A percentile compares a stretch with the other conserved stretches of the same genome.
Conservation (phyloP, 352 stramenopile species). For the Phytophthora cactorum region DNA sequence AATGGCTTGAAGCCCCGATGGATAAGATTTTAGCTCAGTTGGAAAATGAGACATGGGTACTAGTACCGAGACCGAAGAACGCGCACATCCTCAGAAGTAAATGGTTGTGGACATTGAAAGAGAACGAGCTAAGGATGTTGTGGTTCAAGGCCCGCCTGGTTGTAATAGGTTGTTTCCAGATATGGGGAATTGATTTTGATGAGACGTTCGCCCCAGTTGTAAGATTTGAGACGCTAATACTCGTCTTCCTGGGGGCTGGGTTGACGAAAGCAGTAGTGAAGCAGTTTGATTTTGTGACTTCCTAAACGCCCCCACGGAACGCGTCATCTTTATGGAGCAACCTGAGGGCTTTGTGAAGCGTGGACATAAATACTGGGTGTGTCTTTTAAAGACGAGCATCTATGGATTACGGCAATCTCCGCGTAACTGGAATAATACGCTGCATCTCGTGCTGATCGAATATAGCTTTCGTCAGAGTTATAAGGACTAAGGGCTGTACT, state of each 20-base stretch:
- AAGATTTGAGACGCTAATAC: slow-evolving; percentile 13
- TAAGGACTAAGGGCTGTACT: slow-evolving; percentile 18
- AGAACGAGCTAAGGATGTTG: slow-evolving; percentile 12
- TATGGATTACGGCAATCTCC: slow-evolving; percentile 11
- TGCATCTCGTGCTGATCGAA: slow-evolving; percentile 9
- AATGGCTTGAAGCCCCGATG: slow-evolving; percentile 16
- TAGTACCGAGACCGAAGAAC: slow-evolving; percentile 11
- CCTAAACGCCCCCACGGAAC: slow-evolving; percentile 8
- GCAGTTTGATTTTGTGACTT: slow-evolving; percentile 21
- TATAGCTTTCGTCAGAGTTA: neutral
- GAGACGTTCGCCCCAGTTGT: slow-evolving; percentile 16
- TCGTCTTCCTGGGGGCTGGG: slow-evolving; percentile 14
- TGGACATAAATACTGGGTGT: slow-evolving; percentile 9
- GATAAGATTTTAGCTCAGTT: slow-evolving; percentile 16
- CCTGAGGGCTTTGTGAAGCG: slow-evolving; percentile 9
- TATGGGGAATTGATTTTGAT: slow-evolving; percentile 24
- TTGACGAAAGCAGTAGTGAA: slow-evolving; percentile 4
- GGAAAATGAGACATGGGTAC: slow-evolving; percentile 14
- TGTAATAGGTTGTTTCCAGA: slow-evolving; percentile 17
- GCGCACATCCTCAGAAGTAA: slow-evolving; percentile 17
- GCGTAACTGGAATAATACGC: slow-evolving; percentile 14
- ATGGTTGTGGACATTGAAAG: slow-evolving; percentile 15
- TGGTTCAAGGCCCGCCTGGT: slow-evolving; percentile 16
- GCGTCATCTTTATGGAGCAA: slow-evolving; percentile 21
- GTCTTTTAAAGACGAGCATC: slow-evolving; percentile 9